phyloP scores from a whole-genome alignment of 2,329 filamentous ascomycete genomes.

The Emericellopsis atlantica region DNA sequence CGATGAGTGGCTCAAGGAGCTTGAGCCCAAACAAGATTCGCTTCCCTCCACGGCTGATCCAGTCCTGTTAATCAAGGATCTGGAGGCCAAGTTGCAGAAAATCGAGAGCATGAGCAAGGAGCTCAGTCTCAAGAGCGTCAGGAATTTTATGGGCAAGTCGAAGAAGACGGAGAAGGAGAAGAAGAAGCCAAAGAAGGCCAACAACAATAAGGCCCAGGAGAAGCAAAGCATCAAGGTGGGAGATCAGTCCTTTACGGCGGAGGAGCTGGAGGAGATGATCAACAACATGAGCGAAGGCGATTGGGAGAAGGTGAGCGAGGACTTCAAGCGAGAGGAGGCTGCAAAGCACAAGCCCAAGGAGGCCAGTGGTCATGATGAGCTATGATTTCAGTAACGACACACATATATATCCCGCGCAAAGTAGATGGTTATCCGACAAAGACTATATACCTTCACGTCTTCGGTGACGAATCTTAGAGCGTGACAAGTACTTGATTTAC shows the following conservation, averaged over 20 bases:
- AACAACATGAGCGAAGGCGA: constrained; percentile 12
- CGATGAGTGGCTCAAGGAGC: constrained; percentile 62
- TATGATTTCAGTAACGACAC: constrained; percentile 1
- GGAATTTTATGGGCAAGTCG: constrained; percentile 34
- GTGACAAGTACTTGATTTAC: too few species aligned
- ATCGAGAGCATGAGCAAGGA: constrained; percentile 60
- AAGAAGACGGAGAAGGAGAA: constrained; percentile 33
- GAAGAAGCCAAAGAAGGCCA: constrained; percentile 21
- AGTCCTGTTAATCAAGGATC: constrained; percentile 58
- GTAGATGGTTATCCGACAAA: background rate
- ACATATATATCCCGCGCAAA: background rate
- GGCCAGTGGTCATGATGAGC: constrained; percentile 5
- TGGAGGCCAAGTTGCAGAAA: constrained; percentile 55
- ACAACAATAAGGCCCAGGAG: constrained; percentile 19
- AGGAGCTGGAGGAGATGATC: constrained; percentile 36
- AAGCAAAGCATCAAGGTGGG: constrained; percentile 28
- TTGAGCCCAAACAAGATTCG: constrained; percentile 57
- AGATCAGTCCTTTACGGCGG: constrained; percentile 15
- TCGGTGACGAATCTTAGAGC: too few species aligned
- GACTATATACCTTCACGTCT: background rate
- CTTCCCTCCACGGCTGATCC: constrained; percentile 62
- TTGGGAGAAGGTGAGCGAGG: constrained; percentile 13
- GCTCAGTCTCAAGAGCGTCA: constrained; percentile 57
- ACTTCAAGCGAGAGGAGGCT: constrained; percentile 12
- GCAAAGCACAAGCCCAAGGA: constrained; percentile 13